A percentile compares a stretch with the other conserved stretches of the same genome.
Evolutionary conservation across 2,329 filamentous ascomycete species (phyloP).

Genomic region (Venturia nashicola): DNA sequence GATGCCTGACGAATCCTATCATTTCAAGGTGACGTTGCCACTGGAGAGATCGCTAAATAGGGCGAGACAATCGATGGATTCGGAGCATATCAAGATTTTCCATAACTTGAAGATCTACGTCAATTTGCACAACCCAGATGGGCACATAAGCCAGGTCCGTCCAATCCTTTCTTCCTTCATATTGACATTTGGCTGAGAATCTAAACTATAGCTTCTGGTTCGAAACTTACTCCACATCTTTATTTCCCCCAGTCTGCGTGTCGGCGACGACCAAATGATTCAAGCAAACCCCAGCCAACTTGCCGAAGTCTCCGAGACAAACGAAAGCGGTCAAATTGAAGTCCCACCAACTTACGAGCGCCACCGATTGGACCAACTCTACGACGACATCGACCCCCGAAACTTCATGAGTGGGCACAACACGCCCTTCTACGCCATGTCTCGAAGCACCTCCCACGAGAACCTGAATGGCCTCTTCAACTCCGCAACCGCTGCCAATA

Average conservation of each 20-base stretch:
- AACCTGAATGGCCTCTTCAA: slow-evolving; percentile 57
- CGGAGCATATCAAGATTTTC: slow-evolving; percentile 77
- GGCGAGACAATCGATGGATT: slow-evolving; percentile 83
- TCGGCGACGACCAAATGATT: slow-evolving; percentile 78
- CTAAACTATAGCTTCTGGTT: slow-evolving; percentile 53
- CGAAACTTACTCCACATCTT: slow-evolving; percentile 86
- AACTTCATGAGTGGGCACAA: slow-evolving; percentile 59
- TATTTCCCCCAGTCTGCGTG: slow-evolving; percentile 84
- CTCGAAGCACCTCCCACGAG: slow-evolving; percentile 65
- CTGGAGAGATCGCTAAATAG: slow-evolving; percentile 71
- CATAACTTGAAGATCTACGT: slow-evolving; percentile 90
- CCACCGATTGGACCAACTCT: slow-evolving; percentile 80
- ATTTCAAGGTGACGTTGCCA: slow-evolving; percentile 46
- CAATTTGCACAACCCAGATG: slow-evolving; percentile 86
- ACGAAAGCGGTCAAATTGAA: slow-evolving; percentile 32
- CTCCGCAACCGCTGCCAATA: slow-evolving; percentile 37
- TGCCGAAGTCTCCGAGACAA: slow-evolving; percentile 1
- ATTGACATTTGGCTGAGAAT: background rate
- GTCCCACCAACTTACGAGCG: slow-evolving; percentile 90
- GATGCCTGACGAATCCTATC: slow-evolving; percentile 43
- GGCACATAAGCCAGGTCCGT: slow-evolving; percentile 66
- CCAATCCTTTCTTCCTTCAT: background rate
- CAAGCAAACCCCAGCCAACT: slow-evolving; percentile 35
- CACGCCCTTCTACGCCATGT: slow-evolving; percentile 64
- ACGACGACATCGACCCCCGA: slow-evolving; percentile 69